Evolutionary conservation across 192 early-diverging fungal species (phyloP).

Genomic region (Mortierella claussenii): DNA sequence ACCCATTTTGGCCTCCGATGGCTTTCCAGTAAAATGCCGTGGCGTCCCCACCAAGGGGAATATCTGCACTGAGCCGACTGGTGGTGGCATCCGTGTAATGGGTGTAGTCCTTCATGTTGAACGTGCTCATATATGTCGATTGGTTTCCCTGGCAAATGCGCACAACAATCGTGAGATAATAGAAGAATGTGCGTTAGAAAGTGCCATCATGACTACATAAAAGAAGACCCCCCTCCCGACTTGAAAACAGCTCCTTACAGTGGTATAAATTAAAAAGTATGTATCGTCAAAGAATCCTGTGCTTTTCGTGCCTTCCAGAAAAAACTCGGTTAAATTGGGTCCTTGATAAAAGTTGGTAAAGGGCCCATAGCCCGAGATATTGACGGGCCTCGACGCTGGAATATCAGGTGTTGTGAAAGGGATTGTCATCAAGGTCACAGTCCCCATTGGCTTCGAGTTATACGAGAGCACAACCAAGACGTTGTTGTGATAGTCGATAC

Average conservation of each 20-base stretch:
- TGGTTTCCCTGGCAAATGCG: background rate
- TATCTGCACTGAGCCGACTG: too few species aligned
- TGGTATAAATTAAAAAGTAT: background rate
- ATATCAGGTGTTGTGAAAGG: background rate
- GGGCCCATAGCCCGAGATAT: background rate
- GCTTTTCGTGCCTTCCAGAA: background rate
- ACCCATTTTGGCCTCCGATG: background rate
- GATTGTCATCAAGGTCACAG: background rate
- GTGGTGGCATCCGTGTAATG: background rate
- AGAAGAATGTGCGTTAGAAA: background rate
- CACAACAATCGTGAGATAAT: background rate
- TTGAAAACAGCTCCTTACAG: background rate
- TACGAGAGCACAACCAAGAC: background rate
- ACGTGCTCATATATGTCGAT: too few species aligned
- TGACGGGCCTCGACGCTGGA: too few species aligned
- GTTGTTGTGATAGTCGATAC: background rate
- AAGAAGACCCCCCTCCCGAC: background rate
- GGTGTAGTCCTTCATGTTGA: background rate
- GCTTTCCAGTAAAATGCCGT: background rate
- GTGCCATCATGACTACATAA: background rate
- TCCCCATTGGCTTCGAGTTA: background rate
- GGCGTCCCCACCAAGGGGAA: background rate
- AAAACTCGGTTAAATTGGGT: background rate
- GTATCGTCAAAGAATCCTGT: constrained; percentile 2
- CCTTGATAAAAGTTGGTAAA: background rate